These are phyloP conservation scores for Candida nitratophila DNA, from an alignment of 805 yeast species.

Conservation along the genomic window DNA sequence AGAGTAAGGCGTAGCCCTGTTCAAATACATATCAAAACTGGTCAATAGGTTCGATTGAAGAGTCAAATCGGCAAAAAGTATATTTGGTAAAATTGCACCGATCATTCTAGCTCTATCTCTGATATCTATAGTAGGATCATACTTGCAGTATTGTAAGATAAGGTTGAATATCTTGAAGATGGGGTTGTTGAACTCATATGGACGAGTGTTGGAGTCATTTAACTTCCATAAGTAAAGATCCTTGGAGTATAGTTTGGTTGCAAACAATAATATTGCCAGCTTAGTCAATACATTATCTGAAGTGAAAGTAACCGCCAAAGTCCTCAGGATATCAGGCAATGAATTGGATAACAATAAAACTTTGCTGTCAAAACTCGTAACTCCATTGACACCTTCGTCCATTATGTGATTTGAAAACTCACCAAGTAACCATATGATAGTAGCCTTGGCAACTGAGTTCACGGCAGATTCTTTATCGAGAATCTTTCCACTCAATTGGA, in stretches of 20 bases:
- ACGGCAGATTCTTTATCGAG: slow-evolving; percentile 7
- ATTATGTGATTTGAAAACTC: slow-evolving; percentile 45
- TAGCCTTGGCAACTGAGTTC: slow-evolving; percentile 53
- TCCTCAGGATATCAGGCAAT: slow-evolving; percentile 73
- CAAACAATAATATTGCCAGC: slow-evolving; percentile 60
- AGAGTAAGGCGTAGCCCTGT: slow-evolving; percentile 8
- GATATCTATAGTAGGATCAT: slow-evolving; percentile 68
- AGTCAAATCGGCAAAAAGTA: slow-evolving; percentile 28
- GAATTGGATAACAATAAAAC: slow-evolving; percentile 25
- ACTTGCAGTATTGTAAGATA: slow-evolving; percentile 56
- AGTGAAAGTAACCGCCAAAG: slow-evolving; percentile 45
- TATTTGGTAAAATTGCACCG: slow-evolving; percentile 46
- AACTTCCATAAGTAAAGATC: slow-evolving; percentile 37
- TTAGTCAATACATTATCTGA: slow-evolving; percentile 52
- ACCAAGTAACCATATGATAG: slow-evolving; percentile 87
- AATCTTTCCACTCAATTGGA: slow-evolving; percentile 34
- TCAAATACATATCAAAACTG: slow-evolving; percentile 13
- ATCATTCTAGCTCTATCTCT: slow-evolving; percentile 82
- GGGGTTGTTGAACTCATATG: slow-evolving; percentile 30
- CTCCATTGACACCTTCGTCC: background rate
- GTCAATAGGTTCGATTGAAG: slow-evolving; percentile 10
- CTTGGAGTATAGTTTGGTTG: slow-evolving; percentile 64
- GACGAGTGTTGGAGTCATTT: slow-evolving; percentile 6
- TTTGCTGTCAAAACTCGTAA: slow-evolving; percentile 1
- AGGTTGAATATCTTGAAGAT: slow-evolving; percentile 50